phyloP scores from a whole-genome alignment of 768 basidiomycete genomes.

The Kwoniella sp. region DNA sequence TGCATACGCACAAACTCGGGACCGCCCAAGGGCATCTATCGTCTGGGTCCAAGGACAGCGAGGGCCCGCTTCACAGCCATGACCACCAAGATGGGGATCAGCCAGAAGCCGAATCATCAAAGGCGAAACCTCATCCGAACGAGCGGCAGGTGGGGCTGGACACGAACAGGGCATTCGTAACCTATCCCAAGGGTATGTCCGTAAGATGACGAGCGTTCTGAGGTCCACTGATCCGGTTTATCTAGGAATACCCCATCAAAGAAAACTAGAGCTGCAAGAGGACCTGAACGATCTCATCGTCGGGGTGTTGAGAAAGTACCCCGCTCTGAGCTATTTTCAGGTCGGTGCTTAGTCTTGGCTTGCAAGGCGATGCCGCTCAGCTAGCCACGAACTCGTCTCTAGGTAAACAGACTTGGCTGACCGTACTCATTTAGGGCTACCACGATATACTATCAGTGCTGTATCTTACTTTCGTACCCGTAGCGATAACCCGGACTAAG shows the following conservation, averaged over 20 bases:
- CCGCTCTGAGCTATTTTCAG: constrained; percentile 77
- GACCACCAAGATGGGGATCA: neutral
- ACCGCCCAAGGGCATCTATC: too few species aligned
- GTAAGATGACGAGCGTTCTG: neutral
- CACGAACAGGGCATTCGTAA: constrained; percentile 86
- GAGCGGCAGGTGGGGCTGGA: constrained; percentile 84
- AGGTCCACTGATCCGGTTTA: neutral
- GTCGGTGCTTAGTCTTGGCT: constrained; percentile 48
- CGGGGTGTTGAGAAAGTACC: constrained; percentile 66
- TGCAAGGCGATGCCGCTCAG: neutral
- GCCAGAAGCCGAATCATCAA: constrained; percentile 3
- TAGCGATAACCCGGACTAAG: too few species aligned
- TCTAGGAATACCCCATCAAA: constrained; percentile 37
- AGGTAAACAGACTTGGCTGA: neutral
- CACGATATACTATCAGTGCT: constrained; percentile 87
- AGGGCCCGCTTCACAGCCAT: too few species aligned
- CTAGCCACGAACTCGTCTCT: neutral
- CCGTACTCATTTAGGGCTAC: constrained; percentile 61
- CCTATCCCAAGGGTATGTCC: constrained; percentile 78
- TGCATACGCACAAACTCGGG: too few species aligned
- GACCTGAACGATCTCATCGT: constrained; percentile 70
- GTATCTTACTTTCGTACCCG: constrained; percentile 47
- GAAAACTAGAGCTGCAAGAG: constrained; percentile 58
- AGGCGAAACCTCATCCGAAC: constrained; percentile 52
- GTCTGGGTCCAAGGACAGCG: too few species aligned